A percentile compares a stretch with the other conserved stretches of the same genome.
phyloP scores from a whole-genome alignment of 2,329 filamentous ascomycete genomes.

The Colletotrichum higginsianum region DNA sequence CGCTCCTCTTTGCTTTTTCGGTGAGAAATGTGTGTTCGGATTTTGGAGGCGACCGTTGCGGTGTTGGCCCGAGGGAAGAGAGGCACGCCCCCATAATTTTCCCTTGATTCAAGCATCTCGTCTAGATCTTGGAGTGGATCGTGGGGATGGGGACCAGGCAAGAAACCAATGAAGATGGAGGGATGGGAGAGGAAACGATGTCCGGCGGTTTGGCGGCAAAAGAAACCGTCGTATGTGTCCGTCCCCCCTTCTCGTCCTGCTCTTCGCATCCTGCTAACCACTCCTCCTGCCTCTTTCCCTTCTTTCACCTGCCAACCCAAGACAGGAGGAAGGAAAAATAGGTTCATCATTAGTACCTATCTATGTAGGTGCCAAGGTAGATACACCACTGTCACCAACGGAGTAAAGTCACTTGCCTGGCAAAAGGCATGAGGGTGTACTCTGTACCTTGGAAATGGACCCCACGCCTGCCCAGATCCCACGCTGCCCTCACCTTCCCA shows the following conservation, averaged over 20 bases:
- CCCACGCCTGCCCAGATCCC: slow-evolving; percentile 4
- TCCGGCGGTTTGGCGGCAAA: slow-evolving; percentile 34
- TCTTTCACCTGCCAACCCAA: slow-evolving; percentile 33
- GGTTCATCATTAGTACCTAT: too few relatives aligned
- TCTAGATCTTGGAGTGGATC: slow-evolving; percentile 42
- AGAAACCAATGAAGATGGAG: not conserved
- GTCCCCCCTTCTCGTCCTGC: not conserved
- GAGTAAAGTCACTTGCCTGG: slow-evolving; percentile 27
- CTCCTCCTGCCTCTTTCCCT: not conserved
- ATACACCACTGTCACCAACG: slow-evolving; percentile 1
- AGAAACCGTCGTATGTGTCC: not conserved
- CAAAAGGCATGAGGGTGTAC: slow-evolving; percentile 14
- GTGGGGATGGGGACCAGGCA: slow-evolving; percentile 23
- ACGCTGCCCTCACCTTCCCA: slow-evolving; percentile 18
- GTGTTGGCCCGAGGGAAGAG: slow-evolving; percentile 26
- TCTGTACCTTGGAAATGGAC: slow-evolving; percentile 11
- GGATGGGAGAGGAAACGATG: slow-evolving; percentile 6
- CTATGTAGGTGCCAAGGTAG: too few relatives aligned
- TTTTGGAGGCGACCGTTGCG: slow-evolving; percentile 18
- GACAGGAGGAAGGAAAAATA: not conserved
- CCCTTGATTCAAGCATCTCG: slow-evolving; percentile 41
- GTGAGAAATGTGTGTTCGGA: slow-evolving; percentile 1
- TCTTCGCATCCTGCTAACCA: not conserved
- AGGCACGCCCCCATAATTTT: slow-evolving; percentile 32
- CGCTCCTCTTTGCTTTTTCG: too few relatives aligned